These are phyloP conservation scores for Cytidiella melzeri DNA, from an alignment of 768 basidiomycete genomes.

Conservation along the genomic window DNA sequence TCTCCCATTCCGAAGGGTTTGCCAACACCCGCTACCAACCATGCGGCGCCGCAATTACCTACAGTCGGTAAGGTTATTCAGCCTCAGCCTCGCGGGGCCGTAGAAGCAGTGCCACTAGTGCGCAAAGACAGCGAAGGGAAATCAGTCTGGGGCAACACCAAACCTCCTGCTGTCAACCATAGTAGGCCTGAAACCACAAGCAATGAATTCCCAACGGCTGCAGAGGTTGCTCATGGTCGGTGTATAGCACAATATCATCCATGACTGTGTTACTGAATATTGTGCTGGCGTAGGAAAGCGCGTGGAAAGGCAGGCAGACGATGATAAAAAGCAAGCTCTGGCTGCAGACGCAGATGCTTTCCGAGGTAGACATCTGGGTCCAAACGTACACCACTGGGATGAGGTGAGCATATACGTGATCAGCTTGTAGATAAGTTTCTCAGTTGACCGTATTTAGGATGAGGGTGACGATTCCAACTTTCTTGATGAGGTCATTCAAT, in stretches of 20 bases:
- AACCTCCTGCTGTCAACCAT: slow-evolving; percentile 25
- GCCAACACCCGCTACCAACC: slow-evolving; percentile 17
- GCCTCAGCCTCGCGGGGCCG: slow-evolving; percentile 43
- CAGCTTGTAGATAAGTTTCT: slow-evolving; percentile 2
- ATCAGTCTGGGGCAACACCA: slow-evolving; percentile 70
- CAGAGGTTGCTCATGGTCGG: slow-evolving; percentile 85
- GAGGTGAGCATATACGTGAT: slow-evolving; percentile 54
- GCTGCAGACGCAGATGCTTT: slow-evolving; percentile 90
- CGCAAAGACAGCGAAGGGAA: slow-evolving; percentile 32
- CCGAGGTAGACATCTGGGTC: slow-evolving; percentile 87
- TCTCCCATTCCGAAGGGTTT: slow-evolving; percentile 34
- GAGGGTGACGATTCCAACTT: slow-evolving; percentile 92
- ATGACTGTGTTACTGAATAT: not conserved
- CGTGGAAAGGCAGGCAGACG: slow-evolving; percentile 35
- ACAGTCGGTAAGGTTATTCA: slow-evolving; percentile 64
- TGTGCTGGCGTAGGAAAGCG: slow-evolving; percentile 8
- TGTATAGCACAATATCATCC: not conserved
- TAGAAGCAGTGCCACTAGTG: slow-evolving; percentile 26
- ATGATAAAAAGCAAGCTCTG: slow-evolving; percentile 54
- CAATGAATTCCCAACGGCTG: slow-evolving; percentile 92
- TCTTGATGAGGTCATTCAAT: slow-evolving; percentile 85
- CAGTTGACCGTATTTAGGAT: slow-evolving; percentile 44
- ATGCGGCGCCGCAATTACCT: slow-evolving; percentile 41
- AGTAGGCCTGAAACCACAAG: slow-evolving; percentile 37
- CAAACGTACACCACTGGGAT: slow-evolving; percentile 96